These are phyloP conservation scores for Esteya vermicola DNA, from an alignment of 2,329 filamentous ascomycete species.

Conservation along the genomic window DNA sequence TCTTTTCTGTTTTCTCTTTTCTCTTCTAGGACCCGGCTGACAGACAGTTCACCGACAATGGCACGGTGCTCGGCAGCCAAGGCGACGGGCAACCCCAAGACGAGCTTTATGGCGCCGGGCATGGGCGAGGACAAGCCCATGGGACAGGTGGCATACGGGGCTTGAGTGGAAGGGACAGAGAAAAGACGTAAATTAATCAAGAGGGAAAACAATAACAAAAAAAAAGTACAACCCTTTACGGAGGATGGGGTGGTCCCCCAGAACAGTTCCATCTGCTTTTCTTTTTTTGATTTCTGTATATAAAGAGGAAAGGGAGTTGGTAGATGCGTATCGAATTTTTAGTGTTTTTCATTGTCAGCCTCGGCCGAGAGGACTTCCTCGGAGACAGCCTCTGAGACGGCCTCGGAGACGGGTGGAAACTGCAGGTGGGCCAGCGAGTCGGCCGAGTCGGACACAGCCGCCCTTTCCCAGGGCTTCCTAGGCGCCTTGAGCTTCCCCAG, in stretches of 20 bases:
- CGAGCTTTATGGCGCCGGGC: conserved; percentile 65
- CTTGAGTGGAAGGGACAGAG: conserved; percentile 20
- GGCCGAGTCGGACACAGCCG: conserved; percentile 12
- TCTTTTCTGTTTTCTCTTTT: conserved; percentile 2
- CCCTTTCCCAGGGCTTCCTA: conserved; percentile 67
- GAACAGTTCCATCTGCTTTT: conserved; percentile 8
- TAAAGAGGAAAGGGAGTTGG: conserved; percentile 10
- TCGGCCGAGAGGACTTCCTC: background rate
- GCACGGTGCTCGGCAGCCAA: conserved; percentile 92
- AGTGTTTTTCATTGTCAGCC: background rate
- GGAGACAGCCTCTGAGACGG: too few relatives aligned
- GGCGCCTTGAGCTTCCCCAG: conserved; percentile 32
- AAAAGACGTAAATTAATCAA: background rate
- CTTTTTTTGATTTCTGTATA: conserved; percentile 11
- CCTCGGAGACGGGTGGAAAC: conserved; percentile 15
- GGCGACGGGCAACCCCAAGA: conserved; percentile 63
- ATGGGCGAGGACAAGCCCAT: conserved; percentile 47
- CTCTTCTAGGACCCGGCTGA: background rate
- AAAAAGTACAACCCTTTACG: too few relatives aligned
- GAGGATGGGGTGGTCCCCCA: too few relatives aligned
- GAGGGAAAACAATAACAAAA: conserved; percentile 9
- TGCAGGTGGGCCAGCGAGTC: conserved; percentile 16
- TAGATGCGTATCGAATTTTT: conserved; percentile 5
- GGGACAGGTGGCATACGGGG: conserved; percentile 46
- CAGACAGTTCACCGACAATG: conserved; percentile 82